Conservation (phyloP, 2,329 filamentous ascomycete species). For the Fusarium nematophilum region DNA sequence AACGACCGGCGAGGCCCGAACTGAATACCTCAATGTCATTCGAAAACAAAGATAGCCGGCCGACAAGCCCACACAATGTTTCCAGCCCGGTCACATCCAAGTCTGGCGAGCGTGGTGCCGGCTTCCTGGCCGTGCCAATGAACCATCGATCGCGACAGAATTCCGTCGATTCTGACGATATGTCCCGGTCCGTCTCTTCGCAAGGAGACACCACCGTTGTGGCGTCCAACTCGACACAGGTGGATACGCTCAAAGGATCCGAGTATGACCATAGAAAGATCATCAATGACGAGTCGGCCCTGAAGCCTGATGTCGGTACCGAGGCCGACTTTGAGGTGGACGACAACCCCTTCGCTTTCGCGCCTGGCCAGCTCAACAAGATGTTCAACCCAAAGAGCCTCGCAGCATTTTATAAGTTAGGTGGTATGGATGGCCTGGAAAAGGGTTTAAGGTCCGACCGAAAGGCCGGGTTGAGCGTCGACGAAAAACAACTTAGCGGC, state of each 20-base stretch:
- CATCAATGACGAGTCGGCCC: conserved; percentile 73
- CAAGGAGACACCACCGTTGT: conserved; percentile 73
- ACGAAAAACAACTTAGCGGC: conserved; percentile 76
- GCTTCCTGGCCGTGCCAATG: conserved; percentile 75
- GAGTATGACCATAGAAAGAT: conserved; percentile 64
- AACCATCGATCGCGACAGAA: conserved; percentile 70
- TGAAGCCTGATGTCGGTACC: conserved; percentile 80
- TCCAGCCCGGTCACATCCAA: conserved; percentile 66
- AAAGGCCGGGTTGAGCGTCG: conserved; percentile 77
- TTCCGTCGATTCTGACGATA: conserved; percentile 76
- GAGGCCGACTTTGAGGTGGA: conserved; percentile 80
- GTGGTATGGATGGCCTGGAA: conserved; percentile 81
- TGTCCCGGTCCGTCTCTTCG: conserved; percentile 67
- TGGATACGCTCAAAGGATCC: conserved; percentile 53
- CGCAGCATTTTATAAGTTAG: conserved; percentile 82
- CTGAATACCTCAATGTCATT: conserved; percentile 69
- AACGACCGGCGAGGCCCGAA: conserved; percentile 51
- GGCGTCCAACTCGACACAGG: conserved; percentile 56
- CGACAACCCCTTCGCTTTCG: conserved; percentile 87
- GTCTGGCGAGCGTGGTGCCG: conserved; percentile 58
- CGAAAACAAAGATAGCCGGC: conserved; percentile 73
- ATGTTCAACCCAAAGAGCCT: conserved; percentile 91
- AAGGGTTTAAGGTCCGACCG: conserved; percentile 81
- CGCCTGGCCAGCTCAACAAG: conserved; percentile 85
- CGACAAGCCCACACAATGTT: conserved; percentile 79